These are phyloP conservation scores for Yamadazyma jaroonii DNA, from an alignment of 1,139 yeast species.

Conservation along the genomic window DNA sequence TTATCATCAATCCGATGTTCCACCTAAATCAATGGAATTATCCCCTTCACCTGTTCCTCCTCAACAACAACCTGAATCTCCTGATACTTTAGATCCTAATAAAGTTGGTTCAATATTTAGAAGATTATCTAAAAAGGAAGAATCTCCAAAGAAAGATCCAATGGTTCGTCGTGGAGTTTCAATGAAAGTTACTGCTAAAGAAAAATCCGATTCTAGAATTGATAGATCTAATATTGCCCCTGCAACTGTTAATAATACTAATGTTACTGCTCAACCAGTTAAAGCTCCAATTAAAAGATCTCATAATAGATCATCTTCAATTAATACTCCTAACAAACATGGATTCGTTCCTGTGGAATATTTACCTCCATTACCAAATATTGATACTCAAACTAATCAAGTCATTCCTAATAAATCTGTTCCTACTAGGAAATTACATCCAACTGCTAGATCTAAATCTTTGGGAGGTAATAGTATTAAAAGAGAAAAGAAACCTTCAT, in stretches of 20 bases:
- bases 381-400: slow-evolving; percentile 30
- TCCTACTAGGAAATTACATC: slow-evolving; percentile 46
- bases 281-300: slow-evolving; percentile 7
- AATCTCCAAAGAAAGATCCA: slow-evolving; percentile 32
- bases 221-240: slow-evolving; percentile 9
- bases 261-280: not conserved
- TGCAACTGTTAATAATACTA: slow-evolving; percentile 3
- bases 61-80: slow-evolving; percentile 30
- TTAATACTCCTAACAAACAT: slow-evolving; percentile 30
- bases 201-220: slow-evolving; percentile 28
- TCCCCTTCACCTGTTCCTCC: slow-evolving; percentile 9
- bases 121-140: slow-evolving; percentile 36
- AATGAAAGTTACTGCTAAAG: slow-evolving; percentile 61
- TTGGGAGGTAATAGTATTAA: slow-evolving; percentile 75
- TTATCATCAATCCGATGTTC: slow-evolving; percentile 24
- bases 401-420: slow-evolving; percentile 12
- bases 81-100: slow-evolving; percentile 33
- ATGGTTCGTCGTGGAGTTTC: slow-evolving; percentile 61
- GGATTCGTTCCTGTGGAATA: slow-evolving; percentile 48
- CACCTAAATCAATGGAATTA: not conserved
- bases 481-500: slow-evolving; percentile 45
- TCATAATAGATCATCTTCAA: slow-evolving; percentile 30
- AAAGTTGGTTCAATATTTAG: slow-evolving; percentile 39
- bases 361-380: slow-evolving; percentile 49
- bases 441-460: slow-evolving; percentile 87